Percentiles rank a stretch among this genome's conserved stretches.
Conservation (phyloP, 345 rosid species). For the Ricinus communis region DNA sequence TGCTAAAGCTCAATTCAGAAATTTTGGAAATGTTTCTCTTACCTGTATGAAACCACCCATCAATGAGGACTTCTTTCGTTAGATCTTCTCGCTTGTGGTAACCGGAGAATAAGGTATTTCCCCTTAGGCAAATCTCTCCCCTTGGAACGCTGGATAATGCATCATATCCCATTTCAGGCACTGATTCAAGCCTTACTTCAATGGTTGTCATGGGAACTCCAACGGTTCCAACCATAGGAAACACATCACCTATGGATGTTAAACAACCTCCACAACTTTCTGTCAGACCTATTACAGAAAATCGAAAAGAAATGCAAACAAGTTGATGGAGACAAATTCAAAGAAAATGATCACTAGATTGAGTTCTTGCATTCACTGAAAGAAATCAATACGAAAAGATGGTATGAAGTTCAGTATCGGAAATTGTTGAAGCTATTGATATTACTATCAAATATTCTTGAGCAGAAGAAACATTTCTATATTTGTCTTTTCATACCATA, state of each 20-base stretch:
- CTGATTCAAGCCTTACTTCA: conserved; percentile 88
- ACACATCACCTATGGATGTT: conserved; percentile 70
- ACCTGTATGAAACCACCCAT: conserved; percentile 99
- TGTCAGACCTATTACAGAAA: conserved; percentile 64
- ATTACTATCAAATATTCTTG: too few species aligned
- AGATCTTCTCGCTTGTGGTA: conserved; percentile 88
- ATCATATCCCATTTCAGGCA: conserved; percentile 93
- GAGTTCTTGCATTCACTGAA: too few species aligned
- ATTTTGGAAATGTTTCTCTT: not conserved
- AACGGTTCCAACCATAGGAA: conserved; percentile 85
- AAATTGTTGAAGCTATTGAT: too few species aligned
- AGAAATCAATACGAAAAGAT: too few species aligned
- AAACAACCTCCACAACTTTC: conserved; percentile 92
- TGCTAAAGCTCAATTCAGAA: not conserved
- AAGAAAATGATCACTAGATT: not conserved
- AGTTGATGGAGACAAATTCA: not conserved
- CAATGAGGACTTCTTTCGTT: conserved; percentile 70
- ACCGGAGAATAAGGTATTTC: conserved; percentile 79
- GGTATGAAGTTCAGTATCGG: too few species aligned
- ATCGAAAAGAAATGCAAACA: not conserved
- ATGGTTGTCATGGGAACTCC: conserved; percentile 88
- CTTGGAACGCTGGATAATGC: conserved; percentile 63
- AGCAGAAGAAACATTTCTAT: too few species aligned
- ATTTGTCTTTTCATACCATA: conserved; percentile 52
- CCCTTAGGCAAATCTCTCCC: conserved; percentile 92